Evolutionary conservation across 495 filamentous ascomycete species (phyloP).

Genomic region (Barbatosphaeria neglecta): DNA sequence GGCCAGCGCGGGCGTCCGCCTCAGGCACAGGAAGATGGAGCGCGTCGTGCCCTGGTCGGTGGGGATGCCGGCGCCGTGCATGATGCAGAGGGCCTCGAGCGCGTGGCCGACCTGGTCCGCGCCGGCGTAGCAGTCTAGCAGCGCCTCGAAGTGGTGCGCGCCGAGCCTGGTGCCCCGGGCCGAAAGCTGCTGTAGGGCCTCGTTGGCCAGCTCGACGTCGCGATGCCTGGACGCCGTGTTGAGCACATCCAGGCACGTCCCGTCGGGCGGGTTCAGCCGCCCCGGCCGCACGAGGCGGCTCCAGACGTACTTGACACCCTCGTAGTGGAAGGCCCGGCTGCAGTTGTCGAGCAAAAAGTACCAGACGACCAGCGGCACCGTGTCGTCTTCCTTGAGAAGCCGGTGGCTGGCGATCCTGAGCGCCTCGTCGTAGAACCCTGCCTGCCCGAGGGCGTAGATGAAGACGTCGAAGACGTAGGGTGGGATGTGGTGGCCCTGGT

Average conservation of each 20-base stretch:
- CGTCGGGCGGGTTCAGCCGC: conserved; percentile 54
- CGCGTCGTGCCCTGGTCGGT: conserved; percentile 44
- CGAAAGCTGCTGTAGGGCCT: conserved; percentile 47
- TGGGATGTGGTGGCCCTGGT: conserved; percentile 42
- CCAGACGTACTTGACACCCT: conserved; percentile 40
- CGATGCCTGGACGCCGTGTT: conserved; percentile 53
- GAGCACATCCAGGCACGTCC: conserved; percentile 53
- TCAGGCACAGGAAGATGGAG: conserved; percentile 36
- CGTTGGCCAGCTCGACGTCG: conserved; percentile 55
- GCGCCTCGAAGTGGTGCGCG: conserved; percentile 61
- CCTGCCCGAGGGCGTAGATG: conserved; percentile 55
- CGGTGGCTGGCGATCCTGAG: conserved; percentile 49
- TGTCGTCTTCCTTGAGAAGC: conserved; percentile 33
- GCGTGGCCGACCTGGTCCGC: conserved; percentile 41
- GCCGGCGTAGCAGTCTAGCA: conserved; percentile 56
- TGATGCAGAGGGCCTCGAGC: conserved; percentile 54
- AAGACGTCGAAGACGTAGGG: conserved; percentile 67
- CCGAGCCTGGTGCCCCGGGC: conserved; percentile 40
- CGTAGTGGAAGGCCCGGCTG: conserved; percentile 29
- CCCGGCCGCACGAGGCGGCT: conserved; percentile 49
- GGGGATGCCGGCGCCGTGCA: conserved; percentile 46
- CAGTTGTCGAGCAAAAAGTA: conserved; percentile 59
- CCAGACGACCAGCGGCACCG: conserved; percentile 41
- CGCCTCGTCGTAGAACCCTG: conserved; percentile 65
- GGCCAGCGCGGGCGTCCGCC: conserved; percentile 13